Percentiles rank a stretch among this genome's conserved stretches.
Evolutionary conservation across 306 rosid genomes (phyloP).

Genomic region (Trifolium repens): DNA sequence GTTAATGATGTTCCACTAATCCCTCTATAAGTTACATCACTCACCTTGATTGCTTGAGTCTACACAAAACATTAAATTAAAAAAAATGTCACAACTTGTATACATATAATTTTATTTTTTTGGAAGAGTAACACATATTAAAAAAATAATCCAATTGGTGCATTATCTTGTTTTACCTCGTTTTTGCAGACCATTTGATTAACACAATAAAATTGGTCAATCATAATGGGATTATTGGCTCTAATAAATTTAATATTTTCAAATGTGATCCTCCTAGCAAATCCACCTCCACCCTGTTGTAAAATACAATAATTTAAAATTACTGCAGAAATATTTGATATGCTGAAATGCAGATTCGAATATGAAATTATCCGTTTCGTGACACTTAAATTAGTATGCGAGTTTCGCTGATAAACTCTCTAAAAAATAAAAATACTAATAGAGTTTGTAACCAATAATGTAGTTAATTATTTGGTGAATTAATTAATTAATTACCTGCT

Average conservation of each 20-base stretch:
- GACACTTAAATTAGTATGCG: too few species aligned
- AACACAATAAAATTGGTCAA: constrained; percentile 60
- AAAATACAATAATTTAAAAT: background rate
- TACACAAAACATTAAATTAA: background rate
- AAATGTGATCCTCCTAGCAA: constrained; percentile 52
- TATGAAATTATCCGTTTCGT: too few species aligned
- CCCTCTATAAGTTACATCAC: constrained; percentile 51
- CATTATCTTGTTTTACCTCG: constrained; percentile 39
- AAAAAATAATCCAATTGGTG: background rate
- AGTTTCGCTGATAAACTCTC: too few species aligned
- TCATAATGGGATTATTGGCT: constrained; percentile 55
- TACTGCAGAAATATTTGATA: too few species aligned
- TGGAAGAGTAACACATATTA: background rate
- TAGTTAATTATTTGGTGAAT: background rate
- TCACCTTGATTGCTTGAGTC: constrained; percentile 49
- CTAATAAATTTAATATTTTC: constrained; percentile 49
- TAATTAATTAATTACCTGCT: constrained; percentile 69
- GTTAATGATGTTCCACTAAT: constrained; percentile 54
- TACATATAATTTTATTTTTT: background rate
- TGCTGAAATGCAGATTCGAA: too few species aligned
- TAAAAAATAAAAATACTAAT: background rate
- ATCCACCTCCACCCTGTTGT: constrained; percentile 62
- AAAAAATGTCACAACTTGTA: background rate
- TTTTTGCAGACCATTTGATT: constrained; percentile 34
- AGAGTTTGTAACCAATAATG: background rate